phyloP scores from a whole-genome alignment of 192 early-diverging fungal genomes.

The Podila clonocystis region DNA sequence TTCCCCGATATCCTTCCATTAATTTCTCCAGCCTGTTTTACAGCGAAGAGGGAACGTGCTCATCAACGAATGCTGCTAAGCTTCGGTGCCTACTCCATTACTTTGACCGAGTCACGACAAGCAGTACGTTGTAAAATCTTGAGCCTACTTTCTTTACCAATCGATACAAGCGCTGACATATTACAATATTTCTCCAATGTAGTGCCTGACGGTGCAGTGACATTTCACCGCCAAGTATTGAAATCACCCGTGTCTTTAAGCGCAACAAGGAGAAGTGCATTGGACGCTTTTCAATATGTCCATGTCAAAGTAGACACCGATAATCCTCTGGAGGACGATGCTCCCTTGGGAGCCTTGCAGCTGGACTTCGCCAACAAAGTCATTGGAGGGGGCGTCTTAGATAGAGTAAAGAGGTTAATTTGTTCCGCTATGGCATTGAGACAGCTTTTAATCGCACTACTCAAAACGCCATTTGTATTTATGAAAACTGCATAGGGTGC shows the following conservation, averaged over 20 bases:
- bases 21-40: slow-evolving; percentile 39
- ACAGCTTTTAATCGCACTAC: not conserved
- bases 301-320: slow-evolving; percentile 21
- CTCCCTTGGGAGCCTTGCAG: slow-evolving; percentile 28
- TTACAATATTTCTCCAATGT: not conserved
- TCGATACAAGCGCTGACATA: not conserved
- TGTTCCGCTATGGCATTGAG: not conserved
- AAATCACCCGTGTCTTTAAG: slow-evolving; percentile 8
- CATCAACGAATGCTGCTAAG: slow-evolving; percentile 35
- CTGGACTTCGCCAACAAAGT: slow-evolving; percentile 46
- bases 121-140: slow-evolving; percentile 6
- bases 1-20: slow-evolving; percentile 33
- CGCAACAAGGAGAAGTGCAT: not conserved
- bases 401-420: slow-evolving; percentile 8
- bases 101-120: slow-evolving; percentile 32
- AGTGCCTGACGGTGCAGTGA: slow-evolving; percentile 41
- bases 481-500: slow-evolving; percentile 18
- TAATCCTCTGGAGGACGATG: slow-evolving; percentile 40
- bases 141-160: not conserved
- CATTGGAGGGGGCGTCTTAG: slow-evolving; percentile 40
- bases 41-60: slow-evolving; percentile 11
- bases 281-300: slow-evolving; percentile 8
- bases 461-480: not conserved
- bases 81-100: slow-evolving; percentile 46
- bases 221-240: slow-evolving; percentile 42